phyloP scores from a whole-genome alignment of 805 yeast genomes.

The Wickerhamomyces queroliae region DNA sequence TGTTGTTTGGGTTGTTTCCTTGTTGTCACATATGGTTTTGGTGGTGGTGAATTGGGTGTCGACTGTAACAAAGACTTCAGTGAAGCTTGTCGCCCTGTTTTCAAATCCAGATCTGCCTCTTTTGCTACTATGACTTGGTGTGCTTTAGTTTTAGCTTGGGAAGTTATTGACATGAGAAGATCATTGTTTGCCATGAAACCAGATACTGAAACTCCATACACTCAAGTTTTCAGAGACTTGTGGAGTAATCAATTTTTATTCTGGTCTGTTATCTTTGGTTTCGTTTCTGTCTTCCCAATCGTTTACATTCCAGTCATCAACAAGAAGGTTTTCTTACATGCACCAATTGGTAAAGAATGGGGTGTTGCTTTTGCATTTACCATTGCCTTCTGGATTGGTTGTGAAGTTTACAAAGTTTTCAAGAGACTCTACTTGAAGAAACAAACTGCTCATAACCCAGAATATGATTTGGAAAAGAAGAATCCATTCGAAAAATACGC shows the following conservation, averaged over 20 bases:
- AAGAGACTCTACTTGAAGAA: constrained; percentile 52
- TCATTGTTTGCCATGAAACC: constrained; percentile 71
- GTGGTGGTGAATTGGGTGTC: constrained; percentile 58
- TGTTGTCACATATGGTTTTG: constrained; percentile 60
- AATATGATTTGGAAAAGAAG: constrained; percentile 54
- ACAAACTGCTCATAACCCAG: constrained; percentile 47
- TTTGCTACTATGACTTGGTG: constrained; percentile 87
- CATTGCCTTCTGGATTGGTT: constrained; percentile 48
- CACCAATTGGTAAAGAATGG: constrained; percentile 74
- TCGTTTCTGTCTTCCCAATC: constrained; percentile 70
- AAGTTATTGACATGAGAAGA: constrained; percentile 64
- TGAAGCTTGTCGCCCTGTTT: constrained; percentile 53
- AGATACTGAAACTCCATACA: constrained; percentile 52
- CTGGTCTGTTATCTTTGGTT: constrained; percentile 74
- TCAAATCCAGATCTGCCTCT: constrained; percentile 69
- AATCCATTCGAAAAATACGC: constrained; percentile 61
- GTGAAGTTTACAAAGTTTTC: constrained; percentile 61
- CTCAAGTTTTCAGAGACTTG: constrained; percentile 55
- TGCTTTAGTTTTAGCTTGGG: constrained; percentile 79
- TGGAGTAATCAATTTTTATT: constrained; percentile 74
- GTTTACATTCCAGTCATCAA: constrained; percentile 88
- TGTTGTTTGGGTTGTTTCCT: constrained; percentile 65
- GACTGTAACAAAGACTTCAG: constrained; percentile 52
- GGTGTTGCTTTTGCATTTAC: constrained; percentile 62
- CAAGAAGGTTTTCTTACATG: constrained; percentile 66